phyloP scores from a whole-genome alignment of 2,329 filamentous ascomycete species.

The Hymenoscyphus linearis region DNA sequence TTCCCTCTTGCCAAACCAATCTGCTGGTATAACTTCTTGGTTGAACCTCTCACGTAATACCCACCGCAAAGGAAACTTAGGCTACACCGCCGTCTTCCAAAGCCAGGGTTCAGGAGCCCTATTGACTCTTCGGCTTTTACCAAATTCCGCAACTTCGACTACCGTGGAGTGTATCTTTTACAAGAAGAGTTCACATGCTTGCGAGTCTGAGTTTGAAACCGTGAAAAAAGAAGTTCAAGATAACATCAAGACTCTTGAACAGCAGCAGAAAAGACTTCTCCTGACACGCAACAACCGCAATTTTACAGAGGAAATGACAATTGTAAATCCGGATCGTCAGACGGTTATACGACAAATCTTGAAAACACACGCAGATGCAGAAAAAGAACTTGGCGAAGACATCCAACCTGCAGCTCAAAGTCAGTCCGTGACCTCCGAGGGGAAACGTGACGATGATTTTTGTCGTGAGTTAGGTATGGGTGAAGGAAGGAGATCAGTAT shows the following conservation, averaged over 20 bases:
- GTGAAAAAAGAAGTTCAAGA: not conserved
- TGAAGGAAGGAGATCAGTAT: slow-evolving; percentile 10
- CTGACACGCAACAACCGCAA: not conserved
- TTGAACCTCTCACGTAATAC: not conserved
- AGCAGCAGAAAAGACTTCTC: not conserved
- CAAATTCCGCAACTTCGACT: slow-evolving; percentile 6
- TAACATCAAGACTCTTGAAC: not conserved
- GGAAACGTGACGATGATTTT: slow-evolving; percentile 26
- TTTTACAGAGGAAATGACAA: not conserved
- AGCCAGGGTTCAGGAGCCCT: slow-evolving; percentile 1
- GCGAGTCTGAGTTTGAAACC: not conserved
- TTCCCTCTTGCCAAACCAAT: not conserved
- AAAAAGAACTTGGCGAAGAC: slow-evolving; percentile 14
- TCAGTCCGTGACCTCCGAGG: slow-evolving; percentile 17
- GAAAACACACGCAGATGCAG: slow-evolving; percentile 17
- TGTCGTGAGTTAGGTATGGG: slow-evolving; percentile 15
- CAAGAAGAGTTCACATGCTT: not conserved
- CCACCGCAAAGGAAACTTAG: not conserved
- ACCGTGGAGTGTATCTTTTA: slow-evolving; percentile 8
- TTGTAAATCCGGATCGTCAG: slow-evolving; percentile 5
- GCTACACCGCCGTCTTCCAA: not conserved
- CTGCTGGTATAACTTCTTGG: not conserved
- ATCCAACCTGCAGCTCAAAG: slow-evolving; percentile 24
- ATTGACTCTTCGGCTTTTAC: slow-evolving; percentile 8
- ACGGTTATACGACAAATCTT: slow-evolving; percentile 13